phyloP scores from a whole-genome alignment of 176 grass and related monocot genomes.

The Pharus latifolius region DNA sequence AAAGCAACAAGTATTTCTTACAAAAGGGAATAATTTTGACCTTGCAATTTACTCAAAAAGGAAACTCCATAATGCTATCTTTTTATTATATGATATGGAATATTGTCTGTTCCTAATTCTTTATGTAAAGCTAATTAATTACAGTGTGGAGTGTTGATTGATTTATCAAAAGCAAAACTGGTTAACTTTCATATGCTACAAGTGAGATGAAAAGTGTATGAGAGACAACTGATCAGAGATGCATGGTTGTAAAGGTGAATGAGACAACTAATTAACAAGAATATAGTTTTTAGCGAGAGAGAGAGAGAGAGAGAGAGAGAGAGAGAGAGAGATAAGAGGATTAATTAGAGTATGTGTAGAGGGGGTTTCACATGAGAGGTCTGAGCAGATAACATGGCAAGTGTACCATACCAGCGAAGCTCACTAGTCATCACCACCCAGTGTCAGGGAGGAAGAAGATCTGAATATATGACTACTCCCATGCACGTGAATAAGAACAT shows the following conservation, averaged over 20 bases:
- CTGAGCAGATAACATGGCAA: conserved; percentile 21
- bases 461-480: background rate
- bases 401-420: conserved; percentile 21
- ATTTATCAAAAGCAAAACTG: conserved; percentile 15
- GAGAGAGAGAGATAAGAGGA: no score
- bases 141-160: background rate
- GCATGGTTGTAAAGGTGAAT: conserved; percentile 30
- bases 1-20: no score
- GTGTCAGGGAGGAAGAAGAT: background rate
- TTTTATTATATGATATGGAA: conserved; percentile 11
- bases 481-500: conserved; percentile 27
- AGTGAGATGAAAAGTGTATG: conserved; percentile 15
- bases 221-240: background rate
- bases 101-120: background rate
- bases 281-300: no score
- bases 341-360: no score
- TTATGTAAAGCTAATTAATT: background rate
- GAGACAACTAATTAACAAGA: conserved; percentile 11
- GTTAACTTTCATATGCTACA: background rate
- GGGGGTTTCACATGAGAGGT: conserved; percentile 14
- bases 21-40: no score
- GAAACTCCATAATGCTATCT: no score
- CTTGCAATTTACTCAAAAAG: no score
- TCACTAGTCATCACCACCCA: background rate
- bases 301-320: no score